Evolutionary conservation across 176 grass and related monocot genomes (phyloP), one percentile per base, ranked within the genome.

Genomic region (Musa beccarii): DNA sequence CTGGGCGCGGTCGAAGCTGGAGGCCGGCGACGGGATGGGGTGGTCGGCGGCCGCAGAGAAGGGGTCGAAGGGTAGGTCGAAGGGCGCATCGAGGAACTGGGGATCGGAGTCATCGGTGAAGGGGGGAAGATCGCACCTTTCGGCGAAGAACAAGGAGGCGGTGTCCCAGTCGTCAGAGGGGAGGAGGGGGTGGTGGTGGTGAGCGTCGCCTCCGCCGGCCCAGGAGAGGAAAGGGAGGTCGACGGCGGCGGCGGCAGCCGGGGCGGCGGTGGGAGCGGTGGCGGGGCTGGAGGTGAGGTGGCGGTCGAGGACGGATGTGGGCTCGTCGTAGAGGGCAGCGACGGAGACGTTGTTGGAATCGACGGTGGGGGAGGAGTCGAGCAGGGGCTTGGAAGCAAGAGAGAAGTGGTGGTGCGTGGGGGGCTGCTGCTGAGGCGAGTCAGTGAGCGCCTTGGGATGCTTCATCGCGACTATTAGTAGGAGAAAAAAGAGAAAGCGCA

Each of bases 291-390:
- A 86, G 51, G 88, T 86, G 50, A 80, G 76, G n/a, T 83, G 74
- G 53, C 81, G 84, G 57, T 90, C 88, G 6, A 90, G 84, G 54
- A 90, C 88, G 26, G 88, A 86, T 26, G 78, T 86, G 55, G 88
- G 88, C 78, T 86, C 88, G 84, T 86, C 84, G 61, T 71, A 68
- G 74, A 78, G 64, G 63, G 66, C 69, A 7, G 80, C n/a, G 23
- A 78, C 16, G 63, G 63, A 71, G 57, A 66, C 56, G 57, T 53
- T 79, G 79, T 72, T 85, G 59, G 59, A 69, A 53, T 71, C 77
- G 49, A 61, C n/a, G 34, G 24, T 66, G 59, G 59, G 16, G 61
- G 75, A 66, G 21, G 75, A 65, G 49, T 65, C 49, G 53, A 70
- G 34, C 49, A 70, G 68, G 43, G 34, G 16, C 10, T 70, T 70